Evolutionary conservation across 768 basidiomycete genomes (phyloP).

Genomic region (Xerocomellus chrysenteron): DNA sequence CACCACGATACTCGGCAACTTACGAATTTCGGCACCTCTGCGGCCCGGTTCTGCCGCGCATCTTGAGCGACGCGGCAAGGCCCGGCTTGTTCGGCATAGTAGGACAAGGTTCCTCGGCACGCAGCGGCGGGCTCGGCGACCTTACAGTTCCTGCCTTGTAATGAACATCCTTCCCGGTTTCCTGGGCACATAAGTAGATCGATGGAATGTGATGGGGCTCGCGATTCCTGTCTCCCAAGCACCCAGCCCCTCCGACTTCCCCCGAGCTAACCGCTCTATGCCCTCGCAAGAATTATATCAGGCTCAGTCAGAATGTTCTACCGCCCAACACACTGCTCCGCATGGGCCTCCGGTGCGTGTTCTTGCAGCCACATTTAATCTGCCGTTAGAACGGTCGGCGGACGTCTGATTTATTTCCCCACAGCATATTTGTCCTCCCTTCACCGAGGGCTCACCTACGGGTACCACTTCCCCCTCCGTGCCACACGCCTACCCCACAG

Average conservation of each 20-base stretch:
- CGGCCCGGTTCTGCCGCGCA: background rate
- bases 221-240: background rate
- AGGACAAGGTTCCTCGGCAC: conserved; percentile 18
- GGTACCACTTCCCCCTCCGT: background rate
- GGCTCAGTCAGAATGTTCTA: background rate
- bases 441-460: background rate
- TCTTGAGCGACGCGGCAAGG: background rate
- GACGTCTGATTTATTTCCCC: background rate
- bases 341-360: conserved; percentile 1
- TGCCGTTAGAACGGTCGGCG: background rate
- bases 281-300: background rate
- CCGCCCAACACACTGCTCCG: background rate
- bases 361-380: background rate
- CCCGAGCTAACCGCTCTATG: conserved; percentile 1
- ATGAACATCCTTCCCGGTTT: conserved; percentile 1
- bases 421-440: background rate
- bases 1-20: background rate
- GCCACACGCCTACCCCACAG: background rate
- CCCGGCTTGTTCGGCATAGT: conserved; percentile 5
- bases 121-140: conserved; percentile 1
- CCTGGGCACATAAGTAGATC: conserved; percentile 15
- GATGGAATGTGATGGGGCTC: conserved; percentile 1
- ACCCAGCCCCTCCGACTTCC: background rate
- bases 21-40: background rate
- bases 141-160: conserved; percentile 4